These are phyloP conservation scores for Eimeria praecox DNA, from an alignment of 169 alveolate species.

Conservation along the genomic window DNA sequence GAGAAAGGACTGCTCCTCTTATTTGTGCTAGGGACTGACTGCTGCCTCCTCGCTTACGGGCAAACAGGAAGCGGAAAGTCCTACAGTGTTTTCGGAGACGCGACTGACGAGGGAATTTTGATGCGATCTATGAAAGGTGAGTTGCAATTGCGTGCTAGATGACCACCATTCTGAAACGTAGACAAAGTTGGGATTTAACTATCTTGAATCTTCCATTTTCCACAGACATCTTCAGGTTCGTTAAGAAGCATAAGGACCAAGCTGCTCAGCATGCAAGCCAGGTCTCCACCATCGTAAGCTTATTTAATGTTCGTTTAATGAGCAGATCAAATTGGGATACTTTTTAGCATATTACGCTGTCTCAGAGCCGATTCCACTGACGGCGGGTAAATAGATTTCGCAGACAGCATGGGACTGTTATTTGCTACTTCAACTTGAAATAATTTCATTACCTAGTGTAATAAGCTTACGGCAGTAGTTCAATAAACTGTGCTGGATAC, in stretches of 20 bases:
- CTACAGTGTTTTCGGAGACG: constrained; percentile 70
- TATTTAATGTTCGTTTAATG: background rate
- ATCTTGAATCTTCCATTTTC: background rate
- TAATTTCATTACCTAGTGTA: background rate
- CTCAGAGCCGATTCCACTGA: background rate
- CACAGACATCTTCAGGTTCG: constrained; percentile 63
- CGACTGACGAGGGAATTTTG: constrained; percentile 60
- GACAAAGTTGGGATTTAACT: background rate
- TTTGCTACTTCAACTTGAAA: background rate
- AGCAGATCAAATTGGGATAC: background rate
- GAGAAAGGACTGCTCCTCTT: background rate
- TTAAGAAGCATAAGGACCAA: constrained; percentile 27
- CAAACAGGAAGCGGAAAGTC: constrained; percentile 77
- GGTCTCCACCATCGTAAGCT: constrained; percentile 36
- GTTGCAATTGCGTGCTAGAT: background rate
- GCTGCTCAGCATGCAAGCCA: background rate
- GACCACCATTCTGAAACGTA: background rate
- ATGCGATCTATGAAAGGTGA: constrained; percentile 71
- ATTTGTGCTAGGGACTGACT: constrained; percentile 35
- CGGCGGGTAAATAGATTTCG: background rate
- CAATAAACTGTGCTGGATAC: background rate
- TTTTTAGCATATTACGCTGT: background rate
- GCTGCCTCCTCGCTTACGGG: constrained; percentile 74
- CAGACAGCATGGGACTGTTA: background rate
- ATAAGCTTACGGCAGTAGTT: background rate